Conservation (phyloP, 192 early-diverging fungal genomes). For the Coemansia sp. region DNA sequence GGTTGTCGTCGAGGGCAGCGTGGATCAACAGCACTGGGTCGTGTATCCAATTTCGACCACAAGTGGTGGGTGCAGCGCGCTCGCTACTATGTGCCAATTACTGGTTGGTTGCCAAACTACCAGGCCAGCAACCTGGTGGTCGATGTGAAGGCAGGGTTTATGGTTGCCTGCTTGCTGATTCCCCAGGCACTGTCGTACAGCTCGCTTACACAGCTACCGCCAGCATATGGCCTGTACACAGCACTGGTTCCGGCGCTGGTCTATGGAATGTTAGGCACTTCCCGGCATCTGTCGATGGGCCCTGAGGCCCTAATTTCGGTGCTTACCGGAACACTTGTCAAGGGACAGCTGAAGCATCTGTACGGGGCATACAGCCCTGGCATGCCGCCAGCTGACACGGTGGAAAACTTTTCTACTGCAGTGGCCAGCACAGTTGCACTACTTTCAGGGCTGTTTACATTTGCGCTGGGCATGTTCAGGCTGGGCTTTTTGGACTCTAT, state of each 20-base stretch:
- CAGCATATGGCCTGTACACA: constrained; percentile 90
- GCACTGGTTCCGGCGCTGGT: constrained; percentile 78
- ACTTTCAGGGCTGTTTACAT: constrained; percentile 92
- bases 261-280: constrained; percentile 92
- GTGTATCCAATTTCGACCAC: background rate
- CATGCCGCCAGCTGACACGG: constrained; percentile 49
- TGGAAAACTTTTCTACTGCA: constrained; percentile 49
- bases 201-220: constrained; percentile 78
- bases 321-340: constrained; percentile 67
- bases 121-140: constrained; percentile 58
- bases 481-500: constrained; percentile 98
- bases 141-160: constrained; percentile 86
- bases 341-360: constrained; percentile 61
- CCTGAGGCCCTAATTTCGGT: constrained; percentile 93
- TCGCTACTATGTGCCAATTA: constrained; percentile 91
- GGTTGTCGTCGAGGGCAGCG: constrained; percentile 14
- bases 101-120: constrained; percentile 91
- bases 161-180: constrained; percentile 72
- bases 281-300: constrained; percentile 89
- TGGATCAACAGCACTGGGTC: constrained; percentile 6
- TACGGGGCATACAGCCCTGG: constrained; percentile 50
- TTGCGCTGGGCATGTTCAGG: constrained; percentile 90
- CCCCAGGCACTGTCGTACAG: constrained; percentile 87
- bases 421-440: constrained; percentile 73
- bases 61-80: constrained; percentile 57